Base-by-base conservation (phyloP, 345 rosid species). In the Ricinus communis region DNA sequence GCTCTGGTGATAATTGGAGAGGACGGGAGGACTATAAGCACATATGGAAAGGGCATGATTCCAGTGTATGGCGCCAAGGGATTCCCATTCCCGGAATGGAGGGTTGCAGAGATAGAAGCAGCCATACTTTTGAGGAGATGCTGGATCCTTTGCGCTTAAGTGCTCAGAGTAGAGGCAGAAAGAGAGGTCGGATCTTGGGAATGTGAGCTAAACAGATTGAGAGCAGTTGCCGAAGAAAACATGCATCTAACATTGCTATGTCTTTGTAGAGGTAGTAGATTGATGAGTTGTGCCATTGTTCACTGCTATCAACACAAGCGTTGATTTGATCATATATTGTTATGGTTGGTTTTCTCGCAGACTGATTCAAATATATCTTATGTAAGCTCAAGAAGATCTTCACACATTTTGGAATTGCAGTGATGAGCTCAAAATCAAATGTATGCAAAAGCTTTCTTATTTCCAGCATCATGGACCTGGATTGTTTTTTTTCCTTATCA, bases 161-260 rank as follows among this genome's bases (percentile, higher is more conserved):
- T 93, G 95, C 64, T 79, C 96, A 14, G 91, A 89, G 84, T 70
- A 88, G 19, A 85, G 98, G 76, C 73, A 93, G 43, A 93, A 86
- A 74, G 98, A 93, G 76, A 79, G 97, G 69, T 97, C 96, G 1
- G 90, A 93, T 73, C 88, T 89, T n/a, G 90, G 87, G 52, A 87
- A 79, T 68, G 86, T 80, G 89, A 83, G 74, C 90, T 93, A 27
- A 80, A 90, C 75, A 83, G 86, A 71, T 71, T 90, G 72, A 84
- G 91, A 80, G 65, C 60, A 6, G 67, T 89, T 40, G 95, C 90
- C 0, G 98, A 93, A 74, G 88, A 84, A 58, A 69, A 71, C 22
- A 68, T 71, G 69, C 58, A 72, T 54, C 73, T 68, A 5, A 62
- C 41, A 69, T 16, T 79, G 80, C 74, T 85, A 81, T 71, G 78